Base-by-base conservation (phyloP, 148 eudicot species). In the Fallopia convolvulus region DNA sequence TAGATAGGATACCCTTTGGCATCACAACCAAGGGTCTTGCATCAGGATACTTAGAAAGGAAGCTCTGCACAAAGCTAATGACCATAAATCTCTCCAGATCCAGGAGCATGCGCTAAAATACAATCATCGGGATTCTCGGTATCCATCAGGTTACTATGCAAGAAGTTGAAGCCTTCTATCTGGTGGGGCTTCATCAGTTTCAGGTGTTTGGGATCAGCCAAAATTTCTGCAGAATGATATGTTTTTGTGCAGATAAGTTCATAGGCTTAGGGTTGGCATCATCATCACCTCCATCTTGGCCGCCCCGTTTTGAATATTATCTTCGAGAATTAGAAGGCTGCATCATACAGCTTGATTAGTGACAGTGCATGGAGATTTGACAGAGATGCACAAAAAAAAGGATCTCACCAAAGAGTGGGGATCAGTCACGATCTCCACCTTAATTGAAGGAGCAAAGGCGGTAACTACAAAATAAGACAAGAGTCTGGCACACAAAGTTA, bases 81-180 rank as follows among this genome's bases (percentile, higher is more conserved):
- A 94, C 89, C 97, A 94, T 92, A 63, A 94, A 94, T 94, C 80
- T 94, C 92, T n/a, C 98, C 98, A 46, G 98, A 94, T 17, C 98
- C 98, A 42, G 98, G 98, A 77, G 97, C 98, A 82, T 94, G 98
- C 26, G 98, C 98, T 85, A 94, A 77, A 55, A 94, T 94, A 77
- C 98, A 94, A 58, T 97, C 98, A 39, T 97, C 91, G 14, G 98
- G 97, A 71, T 89, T 88, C 74, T 92, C 93, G 15, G 84, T 74
- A 44, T 77, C 74, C 41, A 92, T 82, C 81, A 94, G 76, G 82
- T 94, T 94, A 78, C 90, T 87, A 10, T 85, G 76, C 11, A 92
- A 85, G 74, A 94, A 94, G 76, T 92, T 92, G 68, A 94, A 94
- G 3, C 98, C 97, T 77, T 92, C 98, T 58, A 87, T 49, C 79